Base-by-base conservation (phyloP, 306 rosid species). In the Styphnolobium japonicum region DNA sequence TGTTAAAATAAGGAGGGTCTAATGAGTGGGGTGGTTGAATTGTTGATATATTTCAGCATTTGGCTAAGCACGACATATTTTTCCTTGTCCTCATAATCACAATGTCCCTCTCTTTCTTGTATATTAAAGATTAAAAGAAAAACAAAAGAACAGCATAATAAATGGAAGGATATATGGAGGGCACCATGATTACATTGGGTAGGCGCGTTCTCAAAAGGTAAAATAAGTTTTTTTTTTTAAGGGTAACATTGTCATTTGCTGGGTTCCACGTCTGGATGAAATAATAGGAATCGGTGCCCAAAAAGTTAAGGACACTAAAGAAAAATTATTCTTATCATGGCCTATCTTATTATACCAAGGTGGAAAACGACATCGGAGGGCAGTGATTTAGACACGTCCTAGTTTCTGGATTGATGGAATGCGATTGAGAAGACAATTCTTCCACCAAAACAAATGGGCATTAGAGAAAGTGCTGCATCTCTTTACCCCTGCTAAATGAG, bases 1-100 rank as follows among this genome's bases (percentile, higher is more conserved):
- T 61, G 57, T 9, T 49, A 60, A 67, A 51, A 77, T 61, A 73
- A 10, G 37, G 18, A 67, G 57, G 39, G 77, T 18, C n/a, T n/a
- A 70, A 81, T 78, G 75, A 81, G 86, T 81, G 75, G 56, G 62
- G 75, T 57, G 27, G 84, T 73, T 86, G 84, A 81, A 60, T 75
- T 84, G 66, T 65, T 84, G 66, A 29, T 31, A 52, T 71, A 71
- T 33, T n/a, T 73, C 60, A 43, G 37, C 16, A 77, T 81, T 75
- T 80, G 80, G 80, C 72, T 14, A 64, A 84, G 70, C 85, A 76
- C 25, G 73, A 3, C 6, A 7, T 78, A 37, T 43, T 77, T 87
- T 80, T 51, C 78, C 51, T 63, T 68, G 48, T 36, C 33, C 67
- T 77, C 81, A 48, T 78, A 57, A 83, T 80, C 75, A 68, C 83